phyloP scores from a whole-genome alignment of 495 filamentous ascomycete species.

The Immersiella caudata region DNA sequence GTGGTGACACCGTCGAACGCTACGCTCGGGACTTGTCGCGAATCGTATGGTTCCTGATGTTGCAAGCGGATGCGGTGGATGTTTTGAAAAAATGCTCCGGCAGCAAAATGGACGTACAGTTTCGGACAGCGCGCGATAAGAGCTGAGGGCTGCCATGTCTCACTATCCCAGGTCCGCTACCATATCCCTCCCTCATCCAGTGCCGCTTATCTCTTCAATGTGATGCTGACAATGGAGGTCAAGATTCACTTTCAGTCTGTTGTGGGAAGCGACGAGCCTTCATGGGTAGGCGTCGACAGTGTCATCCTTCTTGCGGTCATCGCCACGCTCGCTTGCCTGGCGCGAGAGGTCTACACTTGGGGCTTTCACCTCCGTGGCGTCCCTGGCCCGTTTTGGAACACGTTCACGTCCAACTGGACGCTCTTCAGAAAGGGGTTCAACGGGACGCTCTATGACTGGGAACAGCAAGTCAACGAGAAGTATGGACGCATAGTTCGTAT shows the following conservation, averaged over 20 bases:
- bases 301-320: not conserved
- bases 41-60: not conserved
- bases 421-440: not conserved
- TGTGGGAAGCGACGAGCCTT: not conserved
- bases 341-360: not conserved
- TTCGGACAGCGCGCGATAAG: too few species aligned
- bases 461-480: not conserved
- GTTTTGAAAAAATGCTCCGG: not conserved
- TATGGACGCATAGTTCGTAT: conserved; percentile 39
- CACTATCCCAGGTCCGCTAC: too few species aligned
- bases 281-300: not conserved
- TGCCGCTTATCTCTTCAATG: not conserved
- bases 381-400: conserved; percentile 10
- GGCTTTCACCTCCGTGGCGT: not conserved
- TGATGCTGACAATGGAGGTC: not conserved
- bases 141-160: not conserved
- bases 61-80: not conserved
- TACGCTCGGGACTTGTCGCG: not conserved
- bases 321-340: not conserved
- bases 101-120: too few species aligned
- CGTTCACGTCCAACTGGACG: not conserved
- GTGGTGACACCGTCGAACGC: too few species aligned
- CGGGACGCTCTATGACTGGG: conserved; percentile 1
- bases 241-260: not conserved
- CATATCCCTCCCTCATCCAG: too few species aligned